Conservation (phyloP, 2,329 filamentous ascomycete genomes). For the Lasiodiplodia theobromae region DNA sequence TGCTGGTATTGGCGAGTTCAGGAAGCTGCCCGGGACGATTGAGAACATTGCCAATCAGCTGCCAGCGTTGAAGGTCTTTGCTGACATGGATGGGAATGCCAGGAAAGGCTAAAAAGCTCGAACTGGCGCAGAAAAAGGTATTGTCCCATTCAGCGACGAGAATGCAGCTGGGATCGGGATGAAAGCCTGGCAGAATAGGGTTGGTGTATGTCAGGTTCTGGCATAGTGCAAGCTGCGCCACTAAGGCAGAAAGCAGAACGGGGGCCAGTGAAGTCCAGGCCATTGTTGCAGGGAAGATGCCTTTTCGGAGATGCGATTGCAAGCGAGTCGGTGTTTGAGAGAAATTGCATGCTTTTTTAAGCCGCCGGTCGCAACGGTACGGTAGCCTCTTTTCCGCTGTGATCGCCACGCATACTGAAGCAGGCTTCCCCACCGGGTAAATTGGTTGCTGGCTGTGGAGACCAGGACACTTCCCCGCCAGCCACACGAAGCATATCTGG, state of each 20-base stretch:
- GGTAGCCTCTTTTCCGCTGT: not conserved
- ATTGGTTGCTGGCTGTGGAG: conserved; percentile 17
- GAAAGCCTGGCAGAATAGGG: conserved; percentile 56
- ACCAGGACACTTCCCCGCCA: conserved; percentile 15
- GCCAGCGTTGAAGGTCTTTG: conserved; percentile 54
- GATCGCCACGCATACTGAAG: conserved; percentile 5
- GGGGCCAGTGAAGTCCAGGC: not conserved
- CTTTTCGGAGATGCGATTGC: not conserved
- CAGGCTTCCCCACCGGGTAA: conserved; percentile 17
- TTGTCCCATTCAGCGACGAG: conserved; percentile 43
- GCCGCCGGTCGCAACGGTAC: conserved; percentile 7
- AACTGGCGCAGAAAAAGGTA: conserved; percentile 55
- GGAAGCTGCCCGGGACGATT: conserved; percentile 49
- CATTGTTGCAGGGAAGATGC: conserved; percentile 22
- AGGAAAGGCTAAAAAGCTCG: conserved; percentile 56
- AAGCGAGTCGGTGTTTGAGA: conserved; percentile 19
- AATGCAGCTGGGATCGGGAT: conserved; percentile 55
- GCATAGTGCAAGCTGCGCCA: not conserved
- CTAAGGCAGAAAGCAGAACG: not conserved
- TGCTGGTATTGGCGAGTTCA: conserved; percentile 43
- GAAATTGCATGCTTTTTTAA: conserved; percentile 26
- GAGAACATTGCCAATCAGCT: conserved; percentile 44
- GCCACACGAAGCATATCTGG: conserved; percentile 23
- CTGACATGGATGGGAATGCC: conserved; percentile 55
- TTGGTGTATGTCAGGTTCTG: conserved; percentile 38